Base-by-base conservation (phyloP, 352 stramenopile genomes). In the Phytophthora niederhauseri region DNA sequence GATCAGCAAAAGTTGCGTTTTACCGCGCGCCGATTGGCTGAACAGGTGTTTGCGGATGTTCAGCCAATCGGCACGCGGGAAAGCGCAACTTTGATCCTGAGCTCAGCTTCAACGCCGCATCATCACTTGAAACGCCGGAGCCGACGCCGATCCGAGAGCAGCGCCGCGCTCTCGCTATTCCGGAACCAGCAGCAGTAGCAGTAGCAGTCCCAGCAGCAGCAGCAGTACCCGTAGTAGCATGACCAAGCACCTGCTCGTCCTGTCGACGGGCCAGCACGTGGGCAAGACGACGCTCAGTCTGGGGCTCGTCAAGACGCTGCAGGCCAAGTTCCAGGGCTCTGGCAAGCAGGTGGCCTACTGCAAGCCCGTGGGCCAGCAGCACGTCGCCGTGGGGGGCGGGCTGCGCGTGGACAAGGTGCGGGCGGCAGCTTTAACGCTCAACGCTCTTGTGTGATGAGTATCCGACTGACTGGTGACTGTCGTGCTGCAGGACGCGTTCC, bases 211-310 rank as follows among this genome's bases (percentile, higher is more conserved):
- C 36, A 41, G 11, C 34, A 41, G 34, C 34, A 41, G 34, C 12
- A 15, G 34, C 11, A 43, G 34, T 17, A 43, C n/a, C 36, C 14
- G 41, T 6, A 8, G 20, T 22, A 45, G 30, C 50, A 90, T 91
- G 77, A 79, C 72, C n/a, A 87, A 87, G 72, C 88, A 96, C 57
- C 72, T 96, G 48, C 87, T 96, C 58, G 77, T 96, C 53, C 78
- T 96, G 43, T 96, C 89, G 9, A 99, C 96, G 15, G 89, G 94
- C 30, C 97, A 99, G 73, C 97, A 99, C 72, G 97, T 99, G 61
- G 97, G 97, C 57, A 99, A 99, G 82, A 99, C 97, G 30, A 99
- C 96, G 17, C 89, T 97, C 24, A 98, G 85, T 68, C 86, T 99
- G 31, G 97, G 95, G 4, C 77, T 99, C 53, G 91, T 98, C 62